These are phyloP conservation scores for Chenopodium quinoa DNA, from an alignment of 148 eudicot genomes.

Conservation along the genomic window DNA sequence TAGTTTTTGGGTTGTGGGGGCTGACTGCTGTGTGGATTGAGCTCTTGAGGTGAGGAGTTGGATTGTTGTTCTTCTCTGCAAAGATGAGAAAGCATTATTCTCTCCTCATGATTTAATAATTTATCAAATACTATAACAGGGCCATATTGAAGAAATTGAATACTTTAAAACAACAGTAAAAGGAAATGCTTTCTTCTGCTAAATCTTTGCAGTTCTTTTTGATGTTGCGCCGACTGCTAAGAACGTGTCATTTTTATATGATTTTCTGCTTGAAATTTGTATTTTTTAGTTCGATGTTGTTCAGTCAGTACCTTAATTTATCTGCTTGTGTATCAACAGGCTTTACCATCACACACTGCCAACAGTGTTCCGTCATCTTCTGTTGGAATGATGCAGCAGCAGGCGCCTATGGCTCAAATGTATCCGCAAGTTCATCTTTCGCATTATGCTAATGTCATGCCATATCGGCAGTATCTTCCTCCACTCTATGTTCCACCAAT, in stretches of 20 bases:
- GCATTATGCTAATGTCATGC: constrained; percentile 76
- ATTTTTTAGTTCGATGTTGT: background rate
- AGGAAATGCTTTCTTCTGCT: background rate
- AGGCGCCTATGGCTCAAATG: constrained; percentile 73
- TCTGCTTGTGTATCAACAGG: constrained; percentile 34
- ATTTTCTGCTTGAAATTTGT: background rate
- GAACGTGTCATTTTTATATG: background rate
- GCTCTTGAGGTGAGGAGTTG: background rate
- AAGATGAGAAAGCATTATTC: background rate
- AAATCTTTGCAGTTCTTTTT: background rate
- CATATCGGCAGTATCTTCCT: constrained; percentile 75
- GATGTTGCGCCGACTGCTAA: background rate
- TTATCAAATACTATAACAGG: background rate
- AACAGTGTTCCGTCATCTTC: constrained; percentile 56
- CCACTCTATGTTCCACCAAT: constrained; percentile 83
- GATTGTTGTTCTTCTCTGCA: background rate
- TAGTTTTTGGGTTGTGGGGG: background rate
- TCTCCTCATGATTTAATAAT: background rate
- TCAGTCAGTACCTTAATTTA: background rate
- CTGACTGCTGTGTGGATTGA: background rate
- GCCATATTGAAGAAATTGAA: background rate
- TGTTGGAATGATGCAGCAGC: constrained; percentile 75
- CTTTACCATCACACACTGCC: constrained; percentile 47
- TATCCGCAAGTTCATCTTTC: constrained; percentile 82
- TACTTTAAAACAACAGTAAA: background rate